These are phyloP conservation scores for Cephalotrichum gorgonifer DNA, from an alignment of 2,329 filamentous ascomycete genomes.

Conservation along the genomic window DNA sequence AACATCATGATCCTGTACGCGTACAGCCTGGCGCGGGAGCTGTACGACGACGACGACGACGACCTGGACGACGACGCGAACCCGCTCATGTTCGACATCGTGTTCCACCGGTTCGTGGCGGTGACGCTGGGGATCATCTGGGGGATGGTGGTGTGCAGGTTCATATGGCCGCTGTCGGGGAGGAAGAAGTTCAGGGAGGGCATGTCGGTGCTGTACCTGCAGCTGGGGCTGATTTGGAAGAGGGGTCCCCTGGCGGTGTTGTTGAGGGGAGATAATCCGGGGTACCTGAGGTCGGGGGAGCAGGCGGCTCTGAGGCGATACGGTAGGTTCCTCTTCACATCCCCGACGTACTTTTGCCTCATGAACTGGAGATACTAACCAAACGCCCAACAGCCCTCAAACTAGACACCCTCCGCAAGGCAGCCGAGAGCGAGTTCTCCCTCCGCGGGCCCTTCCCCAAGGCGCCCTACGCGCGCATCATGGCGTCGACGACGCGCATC, in stretches of 20 bases:
- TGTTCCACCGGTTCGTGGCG: constrained; percentile 74
- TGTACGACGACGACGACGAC: constrained; percentile 70
- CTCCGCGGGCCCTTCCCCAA: constrained; percentile 78
- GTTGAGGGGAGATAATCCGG: constrained; percentile 44
- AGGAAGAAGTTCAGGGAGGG: constrained; percentile 82
- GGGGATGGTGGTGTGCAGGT: constrained; percentile 80
- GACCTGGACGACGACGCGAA: constrained; percentile 80
- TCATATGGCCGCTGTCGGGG: constrained; percentile 91
- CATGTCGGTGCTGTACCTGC: constrained; percentile 80
- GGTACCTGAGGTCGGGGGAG: constrained; percentile 82
- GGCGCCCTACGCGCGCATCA: constrained; percentile 60
- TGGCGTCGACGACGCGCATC: constrained; percentile 72
- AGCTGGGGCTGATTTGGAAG: constrained; percentile 95
- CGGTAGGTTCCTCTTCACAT: constrained; percentile 18
- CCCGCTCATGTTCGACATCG: constrained; percentile 81
- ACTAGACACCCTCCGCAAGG: constrained; percentile 60
- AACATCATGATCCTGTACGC: constrained; percentile 92
- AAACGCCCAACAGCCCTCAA: constrained; percentile 37
- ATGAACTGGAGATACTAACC: too few relatives aligned
- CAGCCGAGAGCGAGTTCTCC: constrained; percentile 80
- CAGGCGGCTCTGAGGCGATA: constrained; percentile 82
- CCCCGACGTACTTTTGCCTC: too few relatives aligned
- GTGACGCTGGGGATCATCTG: constrained; percentile 82
- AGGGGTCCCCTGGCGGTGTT: constrained; percentile 75
- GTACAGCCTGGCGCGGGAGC: constrained; percentile 74